Conservation (phyloP, 2,329 filamentous ascomycete species). For the Sporothrix pallida region DNA sequence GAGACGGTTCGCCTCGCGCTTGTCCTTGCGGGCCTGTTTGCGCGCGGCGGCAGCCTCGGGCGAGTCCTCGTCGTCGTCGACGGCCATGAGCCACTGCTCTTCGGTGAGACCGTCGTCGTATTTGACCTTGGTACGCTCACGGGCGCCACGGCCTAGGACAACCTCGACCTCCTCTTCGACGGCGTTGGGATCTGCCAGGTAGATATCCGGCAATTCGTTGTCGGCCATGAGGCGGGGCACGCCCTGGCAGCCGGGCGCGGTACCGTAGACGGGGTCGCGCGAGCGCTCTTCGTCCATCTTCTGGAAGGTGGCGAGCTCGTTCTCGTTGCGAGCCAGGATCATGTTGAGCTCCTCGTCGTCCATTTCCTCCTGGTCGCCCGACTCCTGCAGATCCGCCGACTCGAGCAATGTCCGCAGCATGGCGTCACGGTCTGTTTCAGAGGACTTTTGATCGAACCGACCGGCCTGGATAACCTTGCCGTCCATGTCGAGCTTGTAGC, state of each 20-base stretch:
- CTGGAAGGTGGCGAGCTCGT: conserved; percentile 79
- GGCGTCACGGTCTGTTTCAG: conserved; percentile 95
- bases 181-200: conserved; percentile 83
- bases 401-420: conserved; percentile 94
- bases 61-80: conserved; percentile 93
- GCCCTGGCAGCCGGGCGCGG: conserved; percentile 63
- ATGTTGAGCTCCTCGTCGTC: conserved; percentile 97
- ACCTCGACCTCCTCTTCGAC: conserved; percentile 81
- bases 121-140: conserved; percentile 90
- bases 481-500: conserved; percentile 99
- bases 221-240: conserved; percentile 84
- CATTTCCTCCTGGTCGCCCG: conserved; percentile 89
- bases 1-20: conserved; percentile 75
- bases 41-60: conserved; percentile 91
- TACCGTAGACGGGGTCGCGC: conserved; percentile 73
- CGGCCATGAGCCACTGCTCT: conserved; percentile 98
- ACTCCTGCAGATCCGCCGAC: conserved; percentile 72
- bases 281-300: conserved; percentile 78
- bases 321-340: conserved; percentile 86
- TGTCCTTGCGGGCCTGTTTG: conserved; percentile 84
- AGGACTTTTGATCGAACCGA: conserved; percentile 99
- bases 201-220: conserved; percentile 89
- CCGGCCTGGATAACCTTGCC: conserved; percentile 99
- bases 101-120: conserved; percentile 98
- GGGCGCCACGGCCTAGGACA: conserved; percentile 81